Base-by-base conservation (phyloP, 2,329 filamentous ascomycete genomes). In the Orbilia ellipsospora region DNA sequence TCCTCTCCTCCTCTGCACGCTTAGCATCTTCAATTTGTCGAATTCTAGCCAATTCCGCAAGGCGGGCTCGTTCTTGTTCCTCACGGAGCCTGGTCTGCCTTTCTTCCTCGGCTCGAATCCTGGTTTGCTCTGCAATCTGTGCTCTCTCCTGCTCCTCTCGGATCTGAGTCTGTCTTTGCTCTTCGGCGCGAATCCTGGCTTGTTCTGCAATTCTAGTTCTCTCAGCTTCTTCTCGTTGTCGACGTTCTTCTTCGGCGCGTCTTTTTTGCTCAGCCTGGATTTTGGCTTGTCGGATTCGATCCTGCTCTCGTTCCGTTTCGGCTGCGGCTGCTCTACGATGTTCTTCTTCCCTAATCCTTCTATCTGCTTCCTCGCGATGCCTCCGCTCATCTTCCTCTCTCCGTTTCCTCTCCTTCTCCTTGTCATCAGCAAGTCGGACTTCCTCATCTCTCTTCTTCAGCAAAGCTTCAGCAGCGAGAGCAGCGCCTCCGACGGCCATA, bases 361-460 rank as follows among this genome's bases (percentile, higher is more conserved):
- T 44, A n/a, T 75, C 65, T 6, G 52, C 51, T 15, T 69, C 57
- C 23, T 75, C 70, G 23, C 56, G 55, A 2, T 31, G 3, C n/a
- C 48, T 36, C 55, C 62, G 54, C 2, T 64, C 67, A n/a, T 50
- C 67, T 1, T 72, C 67, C 2, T 61, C 50, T 26, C 57, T 20
- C 28, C 23, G 20, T 45, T 44, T 36, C 23, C 57, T 44, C 36
- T 65, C 67, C n/a, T 36, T 65, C 60, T 65, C 61, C 67, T 60
- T 67, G 6, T 60, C 57, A 10, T 74, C 70, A 15, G 42, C 45
- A 7, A 13, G 16, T 18, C 55, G 44, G 8, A 16, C 44, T 26
- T 67, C 69, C 18, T 60, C 55, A 20, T 64, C 54, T n/a, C 61
- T 44, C 26, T 56, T 73, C 23, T 73, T 60, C 36, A 73, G 42